A percentile compares a stretch with the other conserved stretches of the same genome.
Conservation (phyloP, 148 eudicot species). For the Bassia scoparia region DNA sequence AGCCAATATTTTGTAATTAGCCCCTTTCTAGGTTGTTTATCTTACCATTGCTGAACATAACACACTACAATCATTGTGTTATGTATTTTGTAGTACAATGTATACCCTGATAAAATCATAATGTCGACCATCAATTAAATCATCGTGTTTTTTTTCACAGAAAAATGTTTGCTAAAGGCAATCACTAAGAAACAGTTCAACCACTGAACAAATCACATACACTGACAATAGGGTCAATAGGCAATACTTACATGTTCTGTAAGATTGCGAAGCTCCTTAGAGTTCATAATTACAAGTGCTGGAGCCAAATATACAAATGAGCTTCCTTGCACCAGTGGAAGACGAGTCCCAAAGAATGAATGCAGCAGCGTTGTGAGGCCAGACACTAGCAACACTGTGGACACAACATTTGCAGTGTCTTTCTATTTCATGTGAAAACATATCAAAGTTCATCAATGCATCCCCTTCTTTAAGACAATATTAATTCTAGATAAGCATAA, state of each 20-base stretch:
- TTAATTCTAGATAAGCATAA: not conserved
- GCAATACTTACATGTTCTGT: conserved; percentile 68
- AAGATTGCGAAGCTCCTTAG: conserved; percentile 78
- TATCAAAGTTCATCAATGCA: not conserved
- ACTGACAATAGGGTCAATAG: not conserved
- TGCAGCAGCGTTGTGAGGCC: conserved; percentile 84
- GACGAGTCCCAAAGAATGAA: conserved; percentile 86
- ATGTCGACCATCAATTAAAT: too few relatives aligned
- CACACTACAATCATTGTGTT: too few relatives aligned
- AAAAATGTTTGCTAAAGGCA: too few relatives aligned
- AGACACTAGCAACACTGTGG: conserved; percentile 79
- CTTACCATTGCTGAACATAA: too few relatives aligned
- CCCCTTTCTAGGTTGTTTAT: too few relatives aligned
- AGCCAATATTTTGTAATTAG: too few relatives aligned
- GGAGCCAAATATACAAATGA: conserved; percentile 95
- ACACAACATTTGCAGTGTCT: conserved; percentile 81
- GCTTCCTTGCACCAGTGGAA: conserved; percentile 94
- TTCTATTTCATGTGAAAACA: conserved; percentile 44
- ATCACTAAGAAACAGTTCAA: not conserved
- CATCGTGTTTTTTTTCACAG: too few relatives aligned
- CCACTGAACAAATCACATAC: not conserved
- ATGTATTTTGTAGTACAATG: too few relatives aligned
- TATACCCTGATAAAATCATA: too few relatives aligned
- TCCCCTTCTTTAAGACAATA: not conserved
- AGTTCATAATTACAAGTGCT: conserved; percentile 74